Base-by-base conservation (phyloP, 1,139 yeast genomes). In the Kluyveromyces sp. region DNA sequence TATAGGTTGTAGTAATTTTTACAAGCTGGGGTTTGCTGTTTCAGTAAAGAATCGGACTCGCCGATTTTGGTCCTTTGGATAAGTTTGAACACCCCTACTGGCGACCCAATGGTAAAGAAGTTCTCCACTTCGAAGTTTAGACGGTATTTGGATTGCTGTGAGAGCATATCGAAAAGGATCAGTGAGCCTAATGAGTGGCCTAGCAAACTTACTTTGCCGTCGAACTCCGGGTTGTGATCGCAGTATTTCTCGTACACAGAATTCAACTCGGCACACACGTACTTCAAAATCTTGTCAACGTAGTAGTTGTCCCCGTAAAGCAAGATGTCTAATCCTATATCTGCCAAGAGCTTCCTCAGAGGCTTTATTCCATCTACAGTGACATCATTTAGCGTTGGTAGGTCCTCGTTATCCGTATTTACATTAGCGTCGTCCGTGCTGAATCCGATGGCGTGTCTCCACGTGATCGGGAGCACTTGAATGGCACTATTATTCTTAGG, bases 161-260 rank as follows among this genome's bases (percentile, higher is more conserved):
- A 71, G 36, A 89, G 64, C 35, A 92, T 71, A 63, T 92, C 98
- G 55, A 87, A 79, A 1, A 84, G 76, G 46, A 92, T 87, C 1
- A 92, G 83, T 21, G 95, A 83, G 0, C 98, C 98, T 29, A 92
- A 67, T 0, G 97, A 89, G 64, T 92, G 98, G 1, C 97, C 97
- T 57, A 92, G 70, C 2, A 92, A 64, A 57, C 90, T 89, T 0
- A 89, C 81, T 50, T 81, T 77, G 0, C 97, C 97, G 26, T 78
- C 71, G 64, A 88, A 89, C 21, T 74, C 68, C 0, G 96, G 96
- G 57, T 90, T 83, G 48, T 78, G 70, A 48, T 77, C 70, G 51
- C 71, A 67, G 61, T 80, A 89, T 42, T 75, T 65, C 6, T 69
- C 65, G 62, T 83, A 87, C 0, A 86, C 78, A 2, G 80, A 61